phyloP scores from a whole-genome alignment of 139 green algal genomes.

The Coccomyxa sp. region DNA sequence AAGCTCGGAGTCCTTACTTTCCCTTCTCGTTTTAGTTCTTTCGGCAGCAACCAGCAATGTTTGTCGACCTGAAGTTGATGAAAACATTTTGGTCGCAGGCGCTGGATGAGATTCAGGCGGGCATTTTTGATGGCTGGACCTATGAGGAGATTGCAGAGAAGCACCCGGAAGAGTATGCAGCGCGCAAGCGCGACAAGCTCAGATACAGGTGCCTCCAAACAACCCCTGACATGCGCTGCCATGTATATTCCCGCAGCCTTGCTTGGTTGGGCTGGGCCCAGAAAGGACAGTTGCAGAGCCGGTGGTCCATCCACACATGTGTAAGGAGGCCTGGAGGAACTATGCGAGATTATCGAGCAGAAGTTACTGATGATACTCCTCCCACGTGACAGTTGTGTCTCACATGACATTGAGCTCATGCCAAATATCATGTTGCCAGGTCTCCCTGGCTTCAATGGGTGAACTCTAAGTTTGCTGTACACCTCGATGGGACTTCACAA shows the following conservation, averaged over 20 bases:
- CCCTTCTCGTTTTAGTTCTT: too few relatives aligned
- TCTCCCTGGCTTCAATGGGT: too few relatives aligned
- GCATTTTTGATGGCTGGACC: constrained; percentile 82
- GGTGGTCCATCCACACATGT: background rate
- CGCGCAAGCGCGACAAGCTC: constrained; percentile 84
- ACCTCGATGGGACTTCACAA: too few relatives aligned
- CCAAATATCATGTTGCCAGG: too few relatives aligned
- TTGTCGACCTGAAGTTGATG: too few relatives aligned
- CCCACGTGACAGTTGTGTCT: background rate
- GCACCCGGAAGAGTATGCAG: constrained; percentile 72
- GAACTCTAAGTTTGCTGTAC: too few relatives aligned
- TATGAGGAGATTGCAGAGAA: constrained; percentile 73
- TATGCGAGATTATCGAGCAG: background rate
- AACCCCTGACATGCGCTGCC: too few relatives aligned
- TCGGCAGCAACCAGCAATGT: too few relatives aligned
- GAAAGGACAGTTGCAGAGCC: background rate
- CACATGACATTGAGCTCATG: background rate
- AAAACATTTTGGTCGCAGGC: constrained; percentile 20
- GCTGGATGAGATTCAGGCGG: constrained; percentile 83
- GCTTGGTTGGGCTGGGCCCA: background rate
- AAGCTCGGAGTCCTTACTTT: too few relatives aligned
- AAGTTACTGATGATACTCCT: background rate
- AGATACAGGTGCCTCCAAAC: constrained; percentile 52
- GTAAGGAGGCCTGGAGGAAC: background rate
- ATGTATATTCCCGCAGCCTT: background rate